phyloP scores from a whole-genome alignment of 805 yeast genomes.

The Nakazawaea holstii region DNA sequence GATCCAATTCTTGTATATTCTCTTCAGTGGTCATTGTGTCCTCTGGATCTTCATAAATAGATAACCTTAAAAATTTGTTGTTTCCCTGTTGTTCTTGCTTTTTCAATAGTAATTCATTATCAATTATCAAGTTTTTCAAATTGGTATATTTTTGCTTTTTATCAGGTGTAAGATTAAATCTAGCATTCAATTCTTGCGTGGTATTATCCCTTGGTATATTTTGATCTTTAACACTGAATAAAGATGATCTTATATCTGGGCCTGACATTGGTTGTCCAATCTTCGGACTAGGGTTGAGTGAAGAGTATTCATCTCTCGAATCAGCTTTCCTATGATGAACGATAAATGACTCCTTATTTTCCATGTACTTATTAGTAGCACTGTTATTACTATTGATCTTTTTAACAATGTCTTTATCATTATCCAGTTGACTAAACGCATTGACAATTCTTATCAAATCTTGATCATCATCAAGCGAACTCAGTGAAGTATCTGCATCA shows the following conservation, averaged over 20 bases:
- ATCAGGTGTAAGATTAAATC: conserved; percentile 4
- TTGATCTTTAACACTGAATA: background rate
- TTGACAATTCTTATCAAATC: conserved; percentile 4
- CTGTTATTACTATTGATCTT: background rate
- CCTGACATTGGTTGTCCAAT: background rate
- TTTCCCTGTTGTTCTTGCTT: background rate
- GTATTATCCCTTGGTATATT: background rate
- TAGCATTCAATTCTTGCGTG: background rate
- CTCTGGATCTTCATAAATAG: conserved; percentile 14
- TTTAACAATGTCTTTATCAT: background rate
- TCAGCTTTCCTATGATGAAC: conserved; percentile 2
- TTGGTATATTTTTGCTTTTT: conserved; percentile 1
- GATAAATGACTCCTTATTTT: conserved; percentile 1
- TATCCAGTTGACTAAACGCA: background rate
- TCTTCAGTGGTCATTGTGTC: background rate
- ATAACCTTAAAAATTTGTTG: conserved; percentile 9
- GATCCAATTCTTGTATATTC: conserved; percentile 4
- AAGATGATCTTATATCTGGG: background rate
- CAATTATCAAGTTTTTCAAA: background rate
- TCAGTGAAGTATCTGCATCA: conserved; percentile 8
- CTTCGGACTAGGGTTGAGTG: background rate
- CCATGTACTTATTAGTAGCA: background rate
- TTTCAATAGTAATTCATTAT: background rate
- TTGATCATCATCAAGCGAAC: conserved; percentile 1
- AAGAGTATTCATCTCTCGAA: background rate